A percentile compares a stretch with the other conserved stretches of the same genome.
These are phyloP conservation scores for Coemansia sp. DNA, from an alignment of 192 early-diverging fungal genomes.

Conservation along the genomic window DNA sequence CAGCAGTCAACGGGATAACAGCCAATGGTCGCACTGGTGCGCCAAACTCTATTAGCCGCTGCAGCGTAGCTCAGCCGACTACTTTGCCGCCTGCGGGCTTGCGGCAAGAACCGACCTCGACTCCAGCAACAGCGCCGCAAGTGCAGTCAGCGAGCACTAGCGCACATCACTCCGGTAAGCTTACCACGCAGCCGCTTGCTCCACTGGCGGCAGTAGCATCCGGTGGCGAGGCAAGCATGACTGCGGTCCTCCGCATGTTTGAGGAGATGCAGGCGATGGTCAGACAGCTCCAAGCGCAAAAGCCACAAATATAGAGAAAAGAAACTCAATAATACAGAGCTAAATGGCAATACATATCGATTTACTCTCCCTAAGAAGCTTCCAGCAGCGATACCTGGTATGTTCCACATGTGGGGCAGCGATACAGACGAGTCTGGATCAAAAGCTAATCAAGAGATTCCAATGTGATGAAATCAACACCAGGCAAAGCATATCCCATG, in stretches of 20 bases:
- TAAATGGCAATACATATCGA: too few species aligned
- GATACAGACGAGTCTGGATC: too few species aligned
- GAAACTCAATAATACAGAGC: too few species aligned
- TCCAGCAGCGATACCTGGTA: too few species aligned
- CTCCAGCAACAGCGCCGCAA: neutral
- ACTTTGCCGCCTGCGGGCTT: constrained; percentile 3
- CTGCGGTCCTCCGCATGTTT: constrained; percentile 32
- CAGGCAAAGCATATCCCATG: too few species aligned
- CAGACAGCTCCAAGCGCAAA: constrained; percentile 29
- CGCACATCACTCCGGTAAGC: neutral
- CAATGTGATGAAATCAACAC: too few species aligned
- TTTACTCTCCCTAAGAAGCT: too few species aligned
- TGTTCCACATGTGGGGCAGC: too few species aligned
- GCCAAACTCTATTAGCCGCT: constrained; percentile 6
- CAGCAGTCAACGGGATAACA: neutral
- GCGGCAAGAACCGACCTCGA: neutral
- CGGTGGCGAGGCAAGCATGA: constrained; percentile 21
- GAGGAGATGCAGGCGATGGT: constrained; percentile 44
- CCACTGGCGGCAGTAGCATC: neutral
- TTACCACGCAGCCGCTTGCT: neutral
- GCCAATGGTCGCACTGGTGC: neutral
- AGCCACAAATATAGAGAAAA: neutral
- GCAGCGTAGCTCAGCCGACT: constrained; percentile 15
- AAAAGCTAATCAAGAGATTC: too few species aligned
- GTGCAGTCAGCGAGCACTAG: neutral